Base-by-base conservation (phyloP, 805 yeast genomes). In the Pichia eremophila region DNA sequence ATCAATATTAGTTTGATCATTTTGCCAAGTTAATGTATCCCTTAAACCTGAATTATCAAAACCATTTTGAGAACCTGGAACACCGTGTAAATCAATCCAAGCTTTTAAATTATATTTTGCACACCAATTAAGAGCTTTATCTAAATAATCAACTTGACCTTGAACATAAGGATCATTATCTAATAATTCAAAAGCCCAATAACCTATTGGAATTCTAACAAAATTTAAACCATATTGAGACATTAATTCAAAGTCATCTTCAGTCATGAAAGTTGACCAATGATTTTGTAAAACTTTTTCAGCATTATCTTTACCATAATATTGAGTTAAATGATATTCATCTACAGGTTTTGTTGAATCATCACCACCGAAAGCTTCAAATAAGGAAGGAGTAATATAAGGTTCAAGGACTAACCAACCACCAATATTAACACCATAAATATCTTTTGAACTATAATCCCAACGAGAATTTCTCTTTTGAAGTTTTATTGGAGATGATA, bases 1-100 rank as follows among this genome's bases (percentile, higher is more conserved):
- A 32, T 71, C 64, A 41, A 74, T 67, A 44, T 61, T 54, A 18
- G 57, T 61, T 48, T 73, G 70, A 34, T 70, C 73, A 41, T 72
- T 60, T 58, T 74, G 83, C 78, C 85, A 88, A 3, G 64, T 64
- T 43, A 71, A 19, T 2, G 57, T 38, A 60, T 83, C 96, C 58
- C 95, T 76, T 52, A 77, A 68, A 28, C 98, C 98, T 9, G 95
- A 86, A 70, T 90, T 90, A 66, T 90, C 98, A 60, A 88, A 91
- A 14, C 97, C 97, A 63, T 90, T 90, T 65, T 90, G 98, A 22
- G 95, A 85, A 22, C 96, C 97, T 34, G 96, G 95, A n/a, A 85
- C 95, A 52, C 97, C 97, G 63, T 90, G 98, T 59, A 90, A 67
- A 64, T 91, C 97, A 40, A 90, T 74, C 96, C 96, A 88, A 25